These are phyloP conservation scores for Globisporangium ultimum DNA, from an alignment of 352 stramenopile species.

Conservation along the genomic window DNA sequence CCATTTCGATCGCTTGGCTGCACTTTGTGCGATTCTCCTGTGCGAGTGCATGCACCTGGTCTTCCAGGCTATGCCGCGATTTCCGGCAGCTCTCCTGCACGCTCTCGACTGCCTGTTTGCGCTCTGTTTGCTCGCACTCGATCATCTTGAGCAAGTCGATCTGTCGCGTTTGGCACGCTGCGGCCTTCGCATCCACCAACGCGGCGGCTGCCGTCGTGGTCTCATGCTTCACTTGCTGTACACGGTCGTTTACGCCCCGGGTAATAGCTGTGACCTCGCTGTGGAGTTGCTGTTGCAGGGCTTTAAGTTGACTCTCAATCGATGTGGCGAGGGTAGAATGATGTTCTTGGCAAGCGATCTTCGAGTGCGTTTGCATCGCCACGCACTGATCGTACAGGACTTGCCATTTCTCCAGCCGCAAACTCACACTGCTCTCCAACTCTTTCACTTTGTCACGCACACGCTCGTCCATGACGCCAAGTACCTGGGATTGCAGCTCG, in stretches of 20 bases:
- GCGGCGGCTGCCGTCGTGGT: constrained; percentile 14
- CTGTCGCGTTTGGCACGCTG: constrained; percentile 26
- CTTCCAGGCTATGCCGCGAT: constrained; percentile 41
- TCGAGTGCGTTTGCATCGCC: not conserved
- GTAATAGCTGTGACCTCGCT: constrained; percentile 6
- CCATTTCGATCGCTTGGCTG: constrained; percentile 20
- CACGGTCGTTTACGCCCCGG: not conserved
- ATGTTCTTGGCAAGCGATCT: not conserved
- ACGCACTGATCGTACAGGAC: not conserved
- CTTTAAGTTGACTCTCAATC: constrained; percentile 21
- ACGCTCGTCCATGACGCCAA: not conserved
- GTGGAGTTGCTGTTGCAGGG: constrained; percentile 14
- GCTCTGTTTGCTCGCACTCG: constrained; percentile 48
- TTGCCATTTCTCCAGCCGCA: not conserved
- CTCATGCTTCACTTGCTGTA: constrained; percentile 21
- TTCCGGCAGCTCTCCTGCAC: constrained; percentile 44
- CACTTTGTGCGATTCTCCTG: constrained; percentile 38
- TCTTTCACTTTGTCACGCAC: constrained; percentile 11
- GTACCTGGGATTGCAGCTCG: constrained; percentile 1
- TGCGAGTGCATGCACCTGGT: constrained; percentile 35
- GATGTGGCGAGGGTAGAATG: not conserved
- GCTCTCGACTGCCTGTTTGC: constrained; percentile 30
- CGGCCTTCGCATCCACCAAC: constrained; percentile 18
- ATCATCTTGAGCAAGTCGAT: constrained; percentile 28
- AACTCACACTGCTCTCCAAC: constrained; percentile 8